These are phyloP conservation scores for Lepiota venenata DNA, from an alignment of 768 basidiomycete genomes.

Conservation along the genomic window DNA sequence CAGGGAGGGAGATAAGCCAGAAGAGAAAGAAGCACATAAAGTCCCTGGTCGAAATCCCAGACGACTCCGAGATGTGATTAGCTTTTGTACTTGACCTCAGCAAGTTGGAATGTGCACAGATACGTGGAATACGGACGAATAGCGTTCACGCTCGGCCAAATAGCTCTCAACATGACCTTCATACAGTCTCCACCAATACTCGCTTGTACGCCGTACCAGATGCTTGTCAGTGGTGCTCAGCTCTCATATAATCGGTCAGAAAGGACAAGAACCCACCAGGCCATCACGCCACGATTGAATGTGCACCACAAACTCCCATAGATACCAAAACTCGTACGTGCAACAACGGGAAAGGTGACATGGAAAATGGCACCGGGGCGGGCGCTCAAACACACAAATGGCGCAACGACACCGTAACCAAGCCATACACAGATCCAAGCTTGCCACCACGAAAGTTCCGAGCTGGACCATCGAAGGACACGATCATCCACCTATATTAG, in stretches of 20 bases:
- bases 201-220: constrained; percentile 79
- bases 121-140: constrained; percentile 44
- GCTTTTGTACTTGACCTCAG: constrained; percentile 30
- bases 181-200: constrained; percentile 83
- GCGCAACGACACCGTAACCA: constrained; percentile 55
- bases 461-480: constrained; percentile 70
- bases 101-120: neutral
- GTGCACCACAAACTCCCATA: constrained; percentile 80
- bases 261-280: constrained; percentile 44
- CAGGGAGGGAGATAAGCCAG: constrained; percentile 77
- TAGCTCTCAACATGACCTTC: constrained; percentile 67
- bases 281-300: constrained; percentile 72
- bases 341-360: constrained; percentile 72
- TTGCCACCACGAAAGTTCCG: constrained; percentile 80
- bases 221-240: constrained; percentile 27
- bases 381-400: constrained; percentile 75
- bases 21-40: constrained; percentile 86
- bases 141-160: constrained; percentile 71
- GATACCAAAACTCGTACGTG: constrained; percentile 73
- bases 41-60: constrained; percentile 73
- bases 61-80: constrained; percentile 69
- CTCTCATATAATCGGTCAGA: neutral
- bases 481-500: constrained; percentile 67
- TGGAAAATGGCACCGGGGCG: constrained; percentile 77
- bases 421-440: constrained; percentile 81